Conservation (phyloP, 78 protist genomes). For the Dictyostelium capitatum region DNA sequence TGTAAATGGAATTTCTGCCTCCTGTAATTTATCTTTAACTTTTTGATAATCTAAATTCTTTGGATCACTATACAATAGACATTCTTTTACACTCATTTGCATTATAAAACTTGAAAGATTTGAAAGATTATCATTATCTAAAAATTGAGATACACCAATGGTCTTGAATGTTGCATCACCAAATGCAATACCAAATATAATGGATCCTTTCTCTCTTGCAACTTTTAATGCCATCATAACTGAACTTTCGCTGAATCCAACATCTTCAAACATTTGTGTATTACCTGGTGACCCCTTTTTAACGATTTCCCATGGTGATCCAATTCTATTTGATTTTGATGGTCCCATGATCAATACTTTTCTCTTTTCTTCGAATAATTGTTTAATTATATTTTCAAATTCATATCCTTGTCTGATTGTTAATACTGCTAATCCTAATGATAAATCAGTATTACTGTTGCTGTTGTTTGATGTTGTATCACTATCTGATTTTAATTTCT, state of each 20-base stretch:
- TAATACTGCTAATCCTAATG: conserved; percentile 14
- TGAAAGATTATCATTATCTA: conserved; percentile 43
- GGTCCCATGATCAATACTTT: conserved; percentile 33
- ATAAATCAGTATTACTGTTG: too few relatives aligned
- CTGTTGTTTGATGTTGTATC: background rate
- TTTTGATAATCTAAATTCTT: conserved; percentile 47
- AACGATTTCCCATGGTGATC: conserved; percentile 16
- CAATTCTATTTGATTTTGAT: background rate
- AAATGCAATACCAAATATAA: conserved; percentile 60
- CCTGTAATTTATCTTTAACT: conserved; percentile 24
- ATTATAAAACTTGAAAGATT: conserved; percentile 46
- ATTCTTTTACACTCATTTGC: conserved; percentile 66
- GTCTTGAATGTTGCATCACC: conserved; percentile 70
- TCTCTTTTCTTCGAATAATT: conserved; percentile 34
- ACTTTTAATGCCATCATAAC: conserved; percentile 61
- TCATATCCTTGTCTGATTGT: conserved; percentile 57
- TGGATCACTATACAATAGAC: conserved; percentile 22
- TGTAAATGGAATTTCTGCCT: conserved; percentile 38
- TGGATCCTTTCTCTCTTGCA: background rate
- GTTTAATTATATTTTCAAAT: conserved; percentile 39
- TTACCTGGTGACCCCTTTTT: conserved; percentile 67
- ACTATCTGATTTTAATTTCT: conserved; percentile 6
- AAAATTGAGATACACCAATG: conserved; percentile 37
- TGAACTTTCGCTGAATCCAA: background rate
- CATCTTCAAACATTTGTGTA: conserved; percentile 61